Conservation (phyloP, 441 rosid genomes). For the Cnidoscolus chayamansa region DNA sequence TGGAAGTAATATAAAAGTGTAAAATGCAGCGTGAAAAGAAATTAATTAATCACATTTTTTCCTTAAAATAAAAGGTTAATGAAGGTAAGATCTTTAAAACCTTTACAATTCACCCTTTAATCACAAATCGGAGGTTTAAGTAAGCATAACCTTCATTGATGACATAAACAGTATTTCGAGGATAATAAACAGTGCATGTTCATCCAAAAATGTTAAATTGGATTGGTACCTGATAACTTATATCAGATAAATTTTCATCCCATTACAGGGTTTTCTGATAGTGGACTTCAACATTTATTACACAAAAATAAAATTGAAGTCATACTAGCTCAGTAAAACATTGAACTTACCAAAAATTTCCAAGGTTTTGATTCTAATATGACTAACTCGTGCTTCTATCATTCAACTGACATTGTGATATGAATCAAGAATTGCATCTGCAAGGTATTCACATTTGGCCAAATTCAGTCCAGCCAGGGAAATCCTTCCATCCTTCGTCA, state of each 20-base stretch:
- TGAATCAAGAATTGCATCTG: constrained; percentile 79
- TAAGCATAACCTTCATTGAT: background rate
- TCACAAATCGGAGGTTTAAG: too few species aligned
- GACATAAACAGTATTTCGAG: background rate
- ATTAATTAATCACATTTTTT: too few species aligned
- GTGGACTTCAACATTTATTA: constrained; percentile 23
- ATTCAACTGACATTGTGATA: constrained; percentile 66
- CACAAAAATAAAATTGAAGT: constrained; percentile 1
- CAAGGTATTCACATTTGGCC: constrained; percentile 90
- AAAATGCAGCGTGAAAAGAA: too few species aligned
- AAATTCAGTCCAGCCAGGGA: constrained; percentile 79
- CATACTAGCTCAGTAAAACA: constrained; percentile 3
- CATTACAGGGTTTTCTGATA: constrained; percentile 4
- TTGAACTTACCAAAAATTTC: background rate
- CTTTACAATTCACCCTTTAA: too few species aligned
- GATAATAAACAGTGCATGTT: background rate
- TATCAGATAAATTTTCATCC: background rate
- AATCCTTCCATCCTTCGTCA: constrained; percentile 96
- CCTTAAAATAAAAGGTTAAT: too few species aligned
- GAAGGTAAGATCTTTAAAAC: too few species aligned
- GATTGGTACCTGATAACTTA: background rate
- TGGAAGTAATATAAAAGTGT: too few species aligned
- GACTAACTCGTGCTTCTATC: background rate
- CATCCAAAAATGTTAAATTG: background rate
- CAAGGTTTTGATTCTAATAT: constrained; percentile 6